Evolutionary conservation across 495 filamentous ascomycete species (phyloP).

Genomic region (Talaromyces thailandensis): DNA sequence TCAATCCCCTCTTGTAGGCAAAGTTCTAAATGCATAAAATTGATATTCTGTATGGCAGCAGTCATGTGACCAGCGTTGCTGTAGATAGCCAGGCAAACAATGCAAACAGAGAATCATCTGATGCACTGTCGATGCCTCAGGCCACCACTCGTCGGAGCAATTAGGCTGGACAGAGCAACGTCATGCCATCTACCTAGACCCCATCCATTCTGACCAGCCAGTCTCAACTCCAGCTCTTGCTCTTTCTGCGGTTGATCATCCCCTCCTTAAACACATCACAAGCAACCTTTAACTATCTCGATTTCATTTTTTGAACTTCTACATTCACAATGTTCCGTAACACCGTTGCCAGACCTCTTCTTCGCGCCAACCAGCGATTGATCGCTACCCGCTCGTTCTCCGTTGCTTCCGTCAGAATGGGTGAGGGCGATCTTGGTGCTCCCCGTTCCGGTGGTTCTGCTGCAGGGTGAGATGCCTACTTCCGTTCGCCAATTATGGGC

Average conservation of each 20-base stretch:
- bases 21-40: background rate
- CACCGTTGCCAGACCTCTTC: conserved; percentile 48
- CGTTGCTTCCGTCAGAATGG: conserved; percentile 51
- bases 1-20: background rate
- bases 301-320: conserved; percentile 8
- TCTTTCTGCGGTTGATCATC: background rate
- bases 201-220: background rate
- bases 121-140: background rate
- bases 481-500: background rate
- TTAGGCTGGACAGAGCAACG: background rate
- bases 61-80: background rate
- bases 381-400: conserved; percentile 53
- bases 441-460: conserved; percentile 35
- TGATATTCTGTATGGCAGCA: background rate
- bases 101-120: conserved; percentile 1
- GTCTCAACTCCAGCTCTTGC: background rate
- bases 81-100: background rate
- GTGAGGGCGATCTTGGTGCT: conserved; percentile 60
- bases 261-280: background rate
- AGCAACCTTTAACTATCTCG: background rate
- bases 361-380: conserved; percentile 37
- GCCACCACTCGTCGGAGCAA: background rate
- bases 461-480: conserved; percentile 25
- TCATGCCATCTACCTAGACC: background rate
- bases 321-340: conserved; percentile 55